Base-by-base conservation (phyloP, 1,284 basidiomycete genomes). In the Marasmius tenuissimus region DNA sequence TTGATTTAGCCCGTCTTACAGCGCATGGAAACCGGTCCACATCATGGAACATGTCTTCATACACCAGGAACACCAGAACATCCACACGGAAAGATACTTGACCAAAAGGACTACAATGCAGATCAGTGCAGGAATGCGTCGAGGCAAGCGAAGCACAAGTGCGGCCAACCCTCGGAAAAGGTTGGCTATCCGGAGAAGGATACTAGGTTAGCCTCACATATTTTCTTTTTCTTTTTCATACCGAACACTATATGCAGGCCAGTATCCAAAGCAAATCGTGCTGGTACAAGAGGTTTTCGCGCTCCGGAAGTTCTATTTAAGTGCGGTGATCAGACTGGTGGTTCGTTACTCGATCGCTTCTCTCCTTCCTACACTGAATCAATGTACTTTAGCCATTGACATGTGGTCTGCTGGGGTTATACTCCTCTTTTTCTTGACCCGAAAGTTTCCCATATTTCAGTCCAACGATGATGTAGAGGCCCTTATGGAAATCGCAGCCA, bases 251-350 rank as follows among this genome's bases (percentile, higher is more conserved):
- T 37, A 50, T n/a, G 4, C 62, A 91, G 92, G 66, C 94, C 95
- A 1, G 80, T 85, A 53, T 93, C 95, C 57, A 96, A 97, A 72
- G 96, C 97, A 5, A 99, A 99, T 72, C 88, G 97, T 59, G 97
- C 97, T 0, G 97, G 97, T 1, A 99, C 97, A 7, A 81, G 97
- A 71, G 97, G 97, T 0, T 99, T 99, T 75, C 88, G 97, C 61
- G 96, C 97, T 0, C 97, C 97, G 0, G 97, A 99, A 71, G 97
- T 99, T 10, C 76, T 99, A 33, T 77, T 99, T 54, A 99, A 99
- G 75, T 99, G 97, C 69, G 89, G 89, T 20, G 92, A 96, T 67
- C 97, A 99, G 76, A 92, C 91, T 4, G 93, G 94, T 63, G 92
- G 96, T 95, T 70, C 66, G 86, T 79, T 22, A 57, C 62, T 50